Evolutionary conservation across 2,329 filamentous ascomycete species (phyloP), one percentile per base, ranked within the genome.

Genomic region (Aspergillus intermedius): DNA sequence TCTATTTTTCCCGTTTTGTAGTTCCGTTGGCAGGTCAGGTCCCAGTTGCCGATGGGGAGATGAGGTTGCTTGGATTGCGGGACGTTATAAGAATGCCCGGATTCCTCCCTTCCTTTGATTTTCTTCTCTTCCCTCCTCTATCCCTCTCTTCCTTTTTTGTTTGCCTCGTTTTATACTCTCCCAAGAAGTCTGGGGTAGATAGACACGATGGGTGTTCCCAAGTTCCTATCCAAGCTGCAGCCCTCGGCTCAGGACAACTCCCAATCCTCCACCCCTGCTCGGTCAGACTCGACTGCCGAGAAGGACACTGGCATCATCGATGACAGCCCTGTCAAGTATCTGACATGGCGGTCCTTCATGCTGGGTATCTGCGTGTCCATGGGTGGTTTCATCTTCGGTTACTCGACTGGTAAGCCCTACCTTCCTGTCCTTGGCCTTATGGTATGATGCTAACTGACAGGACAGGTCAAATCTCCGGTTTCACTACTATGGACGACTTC

Each of bases 331-430:
- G 64, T 74, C 52, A 63, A 65, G 32, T 69, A 71, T 43, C 49
- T 75, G 46, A 74, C 73, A 49, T 65, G 65, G 61, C 65, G 68
- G 5, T 69, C 71, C 0, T 65, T 72, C 50, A 61, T 71, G 49
- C 67, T 75, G 52, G 71, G 71, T 44, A 44, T 74, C 35, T 62
- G 74, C 48, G 72, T 73, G 39, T 74, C 71, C 5, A 74, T 75
- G 68, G 72, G 73, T 54, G 72, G 73, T 52, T 70, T 75, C 56
- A 69, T 74, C 49, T 74, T 74, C 55, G 71, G 71, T 54, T 74
- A 73, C 56, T 64, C 69, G 17, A 72, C 69, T 52, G 69, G 68
- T 68, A 60, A 51, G 59, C 41, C 49, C 48, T 46, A 50, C 45
- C 10, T 17, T n/a, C 25, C 13, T 13, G 42, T 44, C 25, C 17